Base-by-base conservation (phyloP, 2,329 filamentous ascomycete genomes). In the Colletotrichum eremochloae region DNA sequence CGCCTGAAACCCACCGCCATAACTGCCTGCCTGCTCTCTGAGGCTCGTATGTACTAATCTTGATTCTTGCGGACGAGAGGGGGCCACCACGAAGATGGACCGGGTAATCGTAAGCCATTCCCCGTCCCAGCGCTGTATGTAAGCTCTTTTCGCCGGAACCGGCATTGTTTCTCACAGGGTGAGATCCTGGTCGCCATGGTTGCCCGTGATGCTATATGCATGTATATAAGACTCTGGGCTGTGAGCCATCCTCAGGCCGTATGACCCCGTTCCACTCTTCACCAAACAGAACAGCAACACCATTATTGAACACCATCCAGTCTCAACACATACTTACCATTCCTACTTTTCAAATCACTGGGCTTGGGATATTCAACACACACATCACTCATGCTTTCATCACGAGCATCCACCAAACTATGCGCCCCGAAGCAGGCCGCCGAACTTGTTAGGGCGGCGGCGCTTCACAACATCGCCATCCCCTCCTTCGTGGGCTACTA, bases 341-440 rank as follows among this genome's bases (percentile, higher is more conserved):
- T 53, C 42, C 11, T 8, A 57, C 46, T 44, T 55, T n/a, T 9
- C 15, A 50, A 52, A 31, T 56, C 33, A 63, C 24, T 38, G 15
- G 33, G 48, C 55, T 40, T n/a, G 33, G 60, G 44, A 38, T 36
- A 48, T 33, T 57, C 63, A 53, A 50, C 42, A 48, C 18, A 48
- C 18, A 8, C 50, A 40, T 61, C 67, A 61, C 61, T 50, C 62
- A 81, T 81, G 80, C 76, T 80, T 42, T 76, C 78, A 38, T 67
- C 77, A 57, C 71, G 74, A 68, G 75, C 77, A 63, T 76, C 76
- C 58, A 76, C 67, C 63, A 78, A 66, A 63, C 69, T 79, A 67
- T 79, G 76, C 72, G 79, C 77, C 33, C 56, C 67, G 11, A 75
- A 73, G 58, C 77, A 79, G 52, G 77, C 75, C 42, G 60, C 75